Conservation (phyloP, 805 yeast genomes). For the Metschnikowia sp. region DNA sequence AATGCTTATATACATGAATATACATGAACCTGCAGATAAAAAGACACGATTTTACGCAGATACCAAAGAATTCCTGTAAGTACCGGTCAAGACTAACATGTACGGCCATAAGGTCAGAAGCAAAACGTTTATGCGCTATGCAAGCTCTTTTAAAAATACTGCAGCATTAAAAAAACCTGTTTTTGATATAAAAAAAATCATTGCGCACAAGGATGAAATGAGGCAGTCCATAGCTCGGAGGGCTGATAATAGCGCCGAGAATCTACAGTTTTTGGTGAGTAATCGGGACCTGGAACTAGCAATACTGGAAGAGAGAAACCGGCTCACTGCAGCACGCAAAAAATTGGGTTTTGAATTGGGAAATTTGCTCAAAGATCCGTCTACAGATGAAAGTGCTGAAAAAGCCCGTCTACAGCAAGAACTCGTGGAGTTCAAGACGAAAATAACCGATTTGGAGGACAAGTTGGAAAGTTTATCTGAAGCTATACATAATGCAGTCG, state of each 20-base stretch:
- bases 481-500: slow-evolving; percentile 38
- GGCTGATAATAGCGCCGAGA: slow-evolving; percentile 17
- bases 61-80: not conserved
- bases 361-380: slow-evolving; percentile 17
- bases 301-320: slow-evolving; percentile 22
- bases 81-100: no score
- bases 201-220: slow-evolving; percentile 18
- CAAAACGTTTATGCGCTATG: slow-evolving; percentile 3
- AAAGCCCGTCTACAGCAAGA: slow-evolving; percentile 13
- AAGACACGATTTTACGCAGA: not conserved
- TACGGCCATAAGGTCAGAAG: slow-evolving; percentile 1
- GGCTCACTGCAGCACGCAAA: slow-evolving; percentile 27
- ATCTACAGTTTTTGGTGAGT: slow-evolving; percentile 25
- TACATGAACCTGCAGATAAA: no score
- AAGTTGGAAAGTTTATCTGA: slow-evolving; percentile 28
- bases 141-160: slow-evolving; percentile 18
- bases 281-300: slow-evolving; percentile 25
- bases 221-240: slow-evolving; percentile 29
- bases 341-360: slow-evolving; percentile 26
- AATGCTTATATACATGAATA: no score
- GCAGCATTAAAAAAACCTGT: slow-evolving; percentile 15
- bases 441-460: slow-evolving; percentile 26
- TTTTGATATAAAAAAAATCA: slow-evolving; percentile 14
- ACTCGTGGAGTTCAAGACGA: slow-evolving; percentile 24
- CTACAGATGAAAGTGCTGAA: slow-evolving; percentile 6